These are phyloP conservation scores for Penicillium sp. DNA, from an alignment of 2,329 filamentous ascomycete species.

Conservation along the genomic window DNA sequence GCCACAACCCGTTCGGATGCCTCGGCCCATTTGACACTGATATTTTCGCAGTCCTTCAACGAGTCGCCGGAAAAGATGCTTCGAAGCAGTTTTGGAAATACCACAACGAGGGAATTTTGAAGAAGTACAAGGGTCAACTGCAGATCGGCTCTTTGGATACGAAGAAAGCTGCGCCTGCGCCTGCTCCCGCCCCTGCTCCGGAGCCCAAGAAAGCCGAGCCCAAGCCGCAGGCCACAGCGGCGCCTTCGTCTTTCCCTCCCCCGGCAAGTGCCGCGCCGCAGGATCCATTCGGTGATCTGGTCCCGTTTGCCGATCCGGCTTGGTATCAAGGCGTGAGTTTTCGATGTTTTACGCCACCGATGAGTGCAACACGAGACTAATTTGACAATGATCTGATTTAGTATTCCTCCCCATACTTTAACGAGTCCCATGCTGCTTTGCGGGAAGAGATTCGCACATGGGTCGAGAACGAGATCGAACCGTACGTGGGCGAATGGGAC, in stretches of 20 bases:
- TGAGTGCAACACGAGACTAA: constrained; percentile 7
- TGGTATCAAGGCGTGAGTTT: constrained; percentile 87
- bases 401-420: constrained; percentile 97
- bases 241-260: constrained; percentile 39
- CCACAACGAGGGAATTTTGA: constrained; percentile 56
- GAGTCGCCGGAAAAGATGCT: constrained; percentile 61
- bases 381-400: constrained; percentile 32
- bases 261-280: constrained; percentile 63
- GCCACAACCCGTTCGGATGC: constrained; percentile 18
- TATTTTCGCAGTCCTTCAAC: constrained; percentile 50
- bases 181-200: constrained; percentile 43
- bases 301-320: constrained; percentile 84
- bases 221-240: constrained; percentile 43
- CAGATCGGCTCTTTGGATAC: constrained; percentile 71
- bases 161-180: constrained; percentile 61
- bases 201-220: constrained; percentile 45
- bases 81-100: constrained; percentile 65
- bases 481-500: constrained; percentile 92
- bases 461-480: constrained; percentile 84
- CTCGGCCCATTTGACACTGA: constrained; percentile 16
- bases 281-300: constrained; percentile 76
- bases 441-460: constrained; percentile 87
- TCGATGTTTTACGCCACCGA: background rate
- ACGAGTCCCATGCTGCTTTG: constrained; percentile 85
- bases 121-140: constrained; percentile 57